These are phyloP conservation scores for Pseudotulostoma volvatum DNA, from an alignment of 495 filamentous ascomycete genomes.

Conservation along the genomic window DNA sequence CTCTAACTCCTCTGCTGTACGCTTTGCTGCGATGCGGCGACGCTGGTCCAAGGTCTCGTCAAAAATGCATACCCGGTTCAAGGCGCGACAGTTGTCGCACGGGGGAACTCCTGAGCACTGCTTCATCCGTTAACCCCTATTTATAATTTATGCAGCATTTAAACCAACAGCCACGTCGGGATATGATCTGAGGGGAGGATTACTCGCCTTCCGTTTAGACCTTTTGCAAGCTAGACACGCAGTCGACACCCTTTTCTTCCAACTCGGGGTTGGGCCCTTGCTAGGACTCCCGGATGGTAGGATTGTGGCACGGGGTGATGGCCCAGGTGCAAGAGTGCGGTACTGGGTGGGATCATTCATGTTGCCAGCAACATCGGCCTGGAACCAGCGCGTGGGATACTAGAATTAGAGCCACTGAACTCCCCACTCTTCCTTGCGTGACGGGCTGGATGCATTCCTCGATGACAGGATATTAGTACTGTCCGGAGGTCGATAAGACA, in stretches of 20 bases:
- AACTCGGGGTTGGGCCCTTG: slow-evolving; percentile 7
- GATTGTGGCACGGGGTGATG: background rate
- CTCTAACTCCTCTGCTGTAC: slow-evolving; percentile 27
- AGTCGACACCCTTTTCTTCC: slow-evolving; percentile 31
- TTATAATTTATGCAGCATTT: too few relatives aligned
- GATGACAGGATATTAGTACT: too few relatives aligned
- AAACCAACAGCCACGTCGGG: too few relatives aligned
- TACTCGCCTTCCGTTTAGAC: slow-evolving; percentile 28
- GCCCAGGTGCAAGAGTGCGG: background rate
- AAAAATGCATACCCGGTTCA: slow-evolving; percentile 26
- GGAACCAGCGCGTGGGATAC: background rate
- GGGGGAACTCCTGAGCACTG: slow-evolving; percentile 28
- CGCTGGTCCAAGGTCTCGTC: slow-evolving; percentile 32
- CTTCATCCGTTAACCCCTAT: too few relatives aligned
- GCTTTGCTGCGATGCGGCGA: slow-evolving; percentile 32
- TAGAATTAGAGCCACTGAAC: background rate
- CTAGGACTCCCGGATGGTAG: slow-evolving; percentile 7
- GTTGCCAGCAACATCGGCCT: background rate
- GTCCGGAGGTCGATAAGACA: too few relatives aligned
- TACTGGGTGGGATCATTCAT: background rate
- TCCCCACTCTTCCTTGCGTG: background rate
- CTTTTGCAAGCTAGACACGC: slow-evolving; percentile 33
- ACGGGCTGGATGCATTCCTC: too few relatives aligned
- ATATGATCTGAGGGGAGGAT: too few relatives aligned
- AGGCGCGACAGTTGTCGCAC: slow-evolving; percentile 27